phyloP scores from a whole-genome alignment of 371 early-diverging fungal species.

The Dichotomocladium elegans region DNA sequence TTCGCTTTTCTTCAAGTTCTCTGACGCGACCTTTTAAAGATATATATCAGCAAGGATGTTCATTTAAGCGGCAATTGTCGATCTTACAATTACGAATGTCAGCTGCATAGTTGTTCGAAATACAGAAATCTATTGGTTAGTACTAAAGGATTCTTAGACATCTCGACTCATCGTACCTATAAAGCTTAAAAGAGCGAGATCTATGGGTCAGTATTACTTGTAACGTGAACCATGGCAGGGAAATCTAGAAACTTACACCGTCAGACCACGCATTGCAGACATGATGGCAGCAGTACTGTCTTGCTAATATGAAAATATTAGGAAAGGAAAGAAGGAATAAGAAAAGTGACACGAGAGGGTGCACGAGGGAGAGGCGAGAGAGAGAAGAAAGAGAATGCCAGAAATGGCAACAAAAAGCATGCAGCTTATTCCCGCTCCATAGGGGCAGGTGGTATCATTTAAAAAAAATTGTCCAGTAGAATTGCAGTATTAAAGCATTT shows the following conservation, averaged over 20 bases:
- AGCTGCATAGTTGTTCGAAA: background rate
- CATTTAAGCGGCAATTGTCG: background rate
- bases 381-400: no score
- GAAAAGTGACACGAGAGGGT: no score
- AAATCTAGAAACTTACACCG: slow-evolving; percentile 5
- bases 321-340: background rate
- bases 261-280: slow-evolving; percentile 13
- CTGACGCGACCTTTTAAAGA: slow-evolving; percentile 79
- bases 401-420: no score
- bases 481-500: no score
- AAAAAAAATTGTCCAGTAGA: no score
- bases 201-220: no score
- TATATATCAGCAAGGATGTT: background rate
- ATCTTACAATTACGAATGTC: slow-evolving; percentile 49
- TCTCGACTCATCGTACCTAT: no score
- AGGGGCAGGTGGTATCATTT: no score
- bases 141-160: background rate
- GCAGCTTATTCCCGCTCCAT: no score
- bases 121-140: background rate
- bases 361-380: no score
- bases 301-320: background rate
- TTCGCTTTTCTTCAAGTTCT: slow-evolving; percentile 94
- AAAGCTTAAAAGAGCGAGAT: slow-evolving; percentile 9
- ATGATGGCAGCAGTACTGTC: background rate
- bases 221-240: background rate